Evolutionary conservation across 495 filamentous ascomycete species (phyloP), one percentile per base, ranked within the genome.

Genomic region (Xylaria telfairii): DNA sequence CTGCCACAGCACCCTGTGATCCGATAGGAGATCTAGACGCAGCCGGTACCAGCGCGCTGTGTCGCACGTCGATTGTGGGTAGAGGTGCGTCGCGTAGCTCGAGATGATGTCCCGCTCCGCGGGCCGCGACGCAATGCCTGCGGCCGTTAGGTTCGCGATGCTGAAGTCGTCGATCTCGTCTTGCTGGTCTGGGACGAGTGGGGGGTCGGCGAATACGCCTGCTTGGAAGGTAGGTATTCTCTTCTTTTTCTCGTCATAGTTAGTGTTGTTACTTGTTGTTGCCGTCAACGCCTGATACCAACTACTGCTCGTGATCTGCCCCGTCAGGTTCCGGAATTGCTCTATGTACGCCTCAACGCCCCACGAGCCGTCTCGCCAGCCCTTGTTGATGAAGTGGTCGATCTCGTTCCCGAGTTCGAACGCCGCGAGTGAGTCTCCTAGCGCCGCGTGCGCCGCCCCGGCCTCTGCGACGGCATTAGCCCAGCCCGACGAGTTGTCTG

Each of bases 61-160:
- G 53, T 79, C 77, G 71, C 77, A 79, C 49, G 75, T 73, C n/a
- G 72, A 74, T 65, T 79, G 77, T 26, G 77, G 77, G 69, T 79
- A 79, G 46, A 79, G 56, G 42, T 79, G 77, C 49, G 70, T 76
- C 8, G 75, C 72, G 53, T 77, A 79, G 32, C 70, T 79, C 1
- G 73, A 72, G 6, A 78, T 63, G 24, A 75, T 42, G 28, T 47
- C 49, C 10, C 47, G 28, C 70, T 96, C 92, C 71, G 83, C 81
- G 9, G 94, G 78, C 37, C 92, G 83, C 72, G 87, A 82, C 44
- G 83, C 83, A 80, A 95, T 95, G 6, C 87, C 90, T 4, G 75
- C 76, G 73, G 91, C 86, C 69, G 76, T 78, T 34, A 78, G 39
- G 17, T 78, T 78, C 67, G 44, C 69, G 37, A 79, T 76, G 51